phyloP scores from a whole-genome alignment of 106 monocot genomes.

The Acorus gramineus region DNA sequence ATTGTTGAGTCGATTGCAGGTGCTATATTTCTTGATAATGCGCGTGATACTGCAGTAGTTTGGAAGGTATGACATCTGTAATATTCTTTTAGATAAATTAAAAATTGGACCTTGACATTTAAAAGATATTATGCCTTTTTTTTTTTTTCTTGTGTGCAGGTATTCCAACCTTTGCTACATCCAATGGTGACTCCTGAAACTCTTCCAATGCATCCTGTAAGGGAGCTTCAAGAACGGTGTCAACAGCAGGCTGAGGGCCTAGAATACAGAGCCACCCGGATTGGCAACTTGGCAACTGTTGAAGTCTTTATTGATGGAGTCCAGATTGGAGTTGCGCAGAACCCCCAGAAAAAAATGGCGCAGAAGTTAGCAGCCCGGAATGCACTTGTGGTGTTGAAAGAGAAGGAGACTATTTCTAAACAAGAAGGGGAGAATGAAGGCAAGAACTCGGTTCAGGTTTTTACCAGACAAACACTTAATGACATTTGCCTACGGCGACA shows the following conservation, averaged over 20 bases:
- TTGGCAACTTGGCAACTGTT: slow-evolving; percentile 74
- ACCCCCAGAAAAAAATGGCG: slow-evolving; percentile 98
- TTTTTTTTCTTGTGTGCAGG: slow-evolving; percentile 23
- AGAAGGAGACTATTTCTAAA: slow-evolving; percentile 40
- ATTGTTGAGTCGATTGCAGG: slow-evolving; percentile 97
- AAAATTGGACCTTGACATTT: no score
- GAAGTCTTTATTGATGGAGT: slow-evolving; percentile 88
- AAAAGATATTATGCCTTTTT: not conserved
- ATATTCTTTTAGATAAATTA: no score
- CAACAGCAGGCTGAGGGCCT: slow-evolving; percentile 91
- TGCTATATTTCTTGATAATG: slow-evolving; percentile 79
- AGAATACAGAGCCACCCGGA: slow-evolving; percentile 72
- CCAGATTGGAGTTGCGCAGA: slow-evolving; percentile 78
- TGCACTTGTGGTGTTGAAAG: slow-evolving; percentile 65
- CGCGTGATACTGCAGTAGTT: slow-evolving; percentile 52
- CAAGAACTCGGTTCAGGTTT: slow-evolving; percentile 34
- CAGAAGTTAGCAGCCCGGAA: slow-evolving; percentile 94
- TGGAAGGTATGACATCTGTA: slow-evolving; percentile 48
- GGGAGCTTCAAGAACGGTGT: slow-evolving; percentile 95
- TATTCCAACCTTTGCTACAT: slow-evolving; percentile 80
- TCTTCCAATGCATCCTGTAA: slow-evolving; percentile 91
- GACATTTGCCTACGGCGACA: slow-evolving; percentile 84
- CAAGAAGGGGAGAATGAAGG: slow-evolving; percentile 34
- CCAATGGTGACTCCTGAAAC: slow-evolving; percentile 97
- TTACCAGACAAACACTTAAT: slow-evolving; percentile 87